A percentile compares a stretch with the other conserved stretches of the same genome.
phyloP scores from a whole-genome alignment of 306 rosid genomes.

The Purshia tridentata region DNA sequence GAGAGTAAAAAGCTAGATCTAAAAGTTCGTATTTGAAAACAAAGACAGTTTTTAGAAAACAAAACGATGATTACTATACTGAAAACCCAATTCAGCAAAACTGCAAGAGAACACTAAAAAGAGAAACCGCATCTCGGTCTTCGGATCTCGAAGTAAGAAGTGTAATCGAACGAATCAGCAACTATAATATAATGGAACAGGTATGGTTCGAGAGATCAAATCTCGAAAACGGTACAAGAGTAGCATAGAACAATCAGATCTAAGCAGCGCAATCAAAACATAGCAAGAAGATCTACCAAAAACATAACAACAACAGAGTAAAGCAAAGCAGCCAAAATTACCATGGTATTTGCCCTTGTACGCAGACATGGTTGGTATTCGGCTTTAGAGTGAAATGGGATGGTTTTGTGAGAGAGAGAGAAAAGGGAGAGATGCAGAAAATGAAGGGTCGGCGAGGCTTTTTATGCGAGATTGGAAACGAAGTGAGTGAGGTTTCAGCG shows the following conservation, averaged over 20 bases:
- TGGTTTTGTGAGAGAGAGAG: neutral
- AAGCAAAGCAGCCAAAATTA: neutral
- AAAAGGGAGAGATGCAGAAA: neutral
- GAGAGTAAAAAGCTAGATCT: neutral
- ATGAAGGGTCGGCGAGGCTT: neutral
- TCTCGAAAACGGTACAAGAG: neutral
- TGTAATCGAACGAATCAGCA: neutral
- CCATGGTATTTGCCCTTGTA: slow-evolving; percentile 35
- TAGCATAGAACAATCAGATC: neutral
- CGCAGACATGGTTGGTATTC: slow-evolving; percentile 24
- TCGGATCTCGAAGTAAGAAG: neutral
- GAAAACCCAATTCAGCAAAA: neutral
- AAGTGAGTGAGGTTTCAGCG: neutral
- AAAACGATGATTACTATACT: neutral
- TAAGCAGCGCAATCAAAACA: neutral
- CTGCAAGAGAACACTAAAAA: neutral
- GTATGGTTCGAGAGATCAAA: neutral
- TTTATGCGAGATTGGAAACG: neutral
- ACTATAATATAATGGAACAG: neutral
- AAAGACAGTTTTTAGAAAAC: neutral
- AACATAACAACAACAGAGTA: neutral
- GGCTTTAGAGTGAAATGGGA: neutral
- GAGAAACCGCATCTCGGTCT: neutral
- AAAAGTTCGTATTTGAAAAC: neutral
- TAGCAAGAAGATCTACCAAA: neutral